Evolutionary conservation across 768 basidiomycete genomes (phyloP).

Genomic region (Podaxis mareebaensis): DNA sequence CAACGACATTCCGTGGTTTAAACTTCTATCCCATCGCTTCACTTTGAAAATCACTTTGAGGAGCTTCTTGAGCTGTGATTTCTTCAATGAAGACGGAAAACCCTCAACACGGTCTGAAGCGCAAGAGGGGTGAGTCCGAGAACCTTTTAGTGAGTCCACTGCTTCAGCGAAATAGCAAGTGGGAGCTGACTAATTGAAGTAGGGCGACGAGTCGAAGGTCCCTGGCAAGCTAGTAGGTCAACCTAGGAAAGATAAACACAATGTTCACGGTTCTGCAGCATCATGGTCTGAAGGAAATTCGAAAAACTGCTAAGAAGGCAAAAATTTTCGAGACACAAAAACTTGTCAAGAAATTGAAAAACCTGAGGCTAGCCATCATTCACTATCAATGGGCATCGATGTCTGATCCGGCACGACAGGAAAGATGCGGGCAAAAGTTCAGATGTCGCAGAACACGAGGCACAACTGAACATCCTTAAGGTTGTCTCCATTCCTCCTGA

Average conservation of each 20-base stretch:
- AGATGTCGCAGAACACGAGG: conserved; percentile 52
- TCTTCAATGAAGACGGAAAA: conserved; percentile 19
- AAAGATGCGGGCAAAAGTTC: conserved; percentile 37
- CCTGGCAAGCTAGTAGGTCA: conserved; percentile 57
- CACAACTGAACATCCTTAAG: conserved; percentile 65
- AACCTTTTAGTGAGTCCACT: conserved; percentile 15
- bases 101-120: conserved; percentile 34
- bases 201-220: conserved; percentile 46
- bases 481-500: conserved; percentile 34
- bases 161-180: neutral
- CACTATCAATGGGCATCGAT: neutral
- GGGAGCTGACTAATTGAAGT: conserved; percentile 19
- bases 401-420: conserved; percentile 21
- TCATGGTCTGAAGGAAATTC: conserved; percentile 70
- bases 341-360: conserved; percentile 80
- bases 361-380: conserved; percentile 48
- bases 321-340: conserved; percentile 81
- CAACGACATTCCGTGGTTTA: too few relatives aligned
- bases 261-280: conserved; percentile 47
- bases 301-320: conserved; percentile 78
- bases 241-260: neutral
- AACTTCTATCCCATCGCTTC: neutral
- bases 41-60: neutral
- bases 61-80: neutral
- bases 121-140: conserved; percentile 40